These are phyloP conservation scores for Chiua virens DNA, from an alignment of 768 basidiomycete species.

Conservation along the genomic window DNA sequence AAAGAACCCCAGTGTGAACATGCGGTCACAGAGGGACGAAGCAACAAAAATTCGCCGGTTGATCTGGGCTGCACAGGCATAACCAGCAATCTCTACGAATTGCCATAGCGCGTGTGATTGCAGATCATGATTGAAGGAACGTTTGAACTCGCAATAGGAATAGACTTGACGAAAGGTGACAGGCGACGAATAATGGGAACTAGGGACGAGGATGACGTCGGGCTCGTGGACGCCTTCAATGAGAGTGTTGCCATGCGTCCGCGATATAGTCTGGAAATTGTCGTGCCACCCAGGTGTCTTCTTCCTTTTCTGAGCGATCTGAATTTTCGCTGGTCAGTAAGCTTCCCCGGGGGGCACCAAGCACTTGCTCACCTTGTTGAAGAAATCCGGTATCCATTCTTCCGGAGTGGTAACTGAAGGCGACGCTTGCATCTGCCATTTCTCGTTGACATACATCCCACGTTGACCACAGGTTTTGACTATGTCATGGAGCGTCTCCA, in stretches of 20 bases:
- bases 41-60: not conserved
- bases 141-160: not conserved
- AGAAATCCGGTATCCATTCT: too few relatives aligned
- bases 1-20: not conserved
- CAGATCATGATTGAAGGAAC: not conserved
- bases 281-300: not conserved
- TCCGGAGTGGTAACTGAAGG: too few relatives aligned
- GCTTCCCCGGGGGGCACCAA: too few relatives aligned
- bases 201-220: not conserved
- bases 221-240: not conserved
- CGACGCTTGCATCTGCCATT: too few relatives aligned
- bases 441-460: not conserved
- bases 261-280: not conserved
- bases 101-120: not conserved
- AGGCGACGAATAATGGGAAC: not conserved
- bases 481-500: not conserved
- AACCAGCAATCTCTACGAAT: not conserved
- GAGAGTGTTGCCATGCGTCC: not conserved
- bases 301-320: not conserved
- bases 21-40: not conserved
- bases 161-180: not conserved
- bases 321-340: too few relatives aligned
- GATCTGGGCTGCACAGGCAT: not conserved
- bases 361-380: too few relatives aligned
- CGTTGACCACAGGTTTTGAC: not conserved